Base-by-base conservation (phyloP, 2,329 filamentous ascomycete species). In the Magnaporthales sp. region DNA sequence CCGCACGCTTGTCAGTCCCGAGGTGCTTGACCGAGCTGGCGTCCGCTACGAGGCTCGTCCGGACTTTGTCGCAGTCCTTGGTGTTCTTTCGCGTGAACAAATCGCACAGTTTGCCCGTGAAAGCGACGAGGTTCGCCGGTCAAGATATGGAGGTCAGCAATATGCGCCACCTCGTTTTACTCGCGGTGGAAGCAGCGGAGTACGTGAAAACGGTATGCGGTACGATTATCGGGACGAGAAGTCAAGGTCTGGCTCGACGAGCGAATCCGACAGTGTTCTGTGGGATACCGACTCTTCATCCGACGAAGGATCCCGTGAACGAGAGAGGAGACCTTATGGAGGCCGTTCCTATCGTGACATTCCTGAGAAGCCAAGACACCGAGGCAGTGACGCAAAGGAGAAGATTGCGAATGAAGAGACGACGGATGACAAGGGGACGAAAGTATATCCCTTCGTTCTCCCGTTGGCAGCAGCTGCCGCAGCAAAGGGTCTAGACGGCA, bases 1-100 rank as follows among this genome's bases (percentile, higher is more conserved):
- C 66, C 80, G 86, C 13, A 77, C 76, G 1, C 77, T 86, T 0
- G 80, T 89, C 9, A 87, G 84, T n/a, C 81, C 83, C 5, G 84
- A 86, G 69, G 83, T 87, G 0, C 77, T 89, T 3, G 78, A 81
- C 54, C 77, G 80, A 58, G 84, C 84, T 4, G 81, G 84, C 13
- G 79, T 86, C 26, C 81, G 86, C 10, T 88, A 86, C 70, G 86
- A 88, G 73, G 86, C 86, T 10, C 80, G 84, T 1, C 85, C 85
- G 0, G 80, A 83, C 1, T 89, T 85, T 67, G 85, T 89, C 2
- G 86, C 86, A 13, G 75, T 89, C 4, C 79, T 89, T 0, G 87
- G 87, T 4, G 77, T 82, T 15, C 77, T 89, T 2, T 77, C 77
- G 1, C 79, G 79, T 1, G 80, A 84, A 13, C 74, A 88, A 60